A percentile compares a stretch with the other conserved stretches of the same genome.
Conservation (phyloP, 2,329 filamentous ascomycete genomes). For the Trichoderma citrinoviride region DNA sequence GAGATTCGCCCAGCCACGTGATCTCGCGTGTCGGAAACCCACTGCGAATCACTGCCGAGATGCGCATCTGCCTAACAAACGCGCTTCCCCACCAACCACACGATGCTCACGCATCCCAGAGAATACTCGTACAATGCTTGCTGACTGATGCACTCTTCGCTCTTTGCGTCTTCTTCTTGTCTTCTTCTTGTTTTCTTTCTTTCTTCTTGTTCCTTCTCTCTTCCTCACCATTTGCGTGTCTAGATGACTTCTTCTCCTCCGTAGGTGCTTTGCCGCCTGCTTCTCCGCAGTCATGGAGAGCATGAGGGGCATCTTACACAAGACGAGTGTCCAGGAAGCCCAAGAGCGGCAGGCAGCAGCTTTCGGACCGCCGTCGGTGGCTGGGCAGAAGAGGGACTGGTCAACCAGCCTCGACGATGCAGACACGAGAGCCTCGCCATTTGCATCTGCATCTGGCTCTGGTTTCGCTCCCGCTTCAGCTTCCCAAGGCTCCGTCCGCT, state of each 20-base stretch:
- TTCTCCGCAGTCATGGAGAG: constrained; percentile 36
- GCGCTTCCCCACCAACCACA: not conserved
- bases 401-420: constrained; percentile 28
- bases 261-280: constrained; percentile 6
- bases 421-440: not conserved
- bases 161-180: no score
- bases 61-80: not conserved
- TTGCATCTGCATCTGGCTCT: not conserved
- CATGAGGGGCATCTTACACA: constrained; percentile 46
- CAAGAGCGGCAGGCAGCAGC: constrained; percentile 38
- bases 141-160: not conserved
- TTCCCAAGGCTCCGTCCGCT: constrained; percentile 27
- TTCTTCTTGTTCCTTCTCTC: not conserved
- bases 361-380: constrained; percentile 40
- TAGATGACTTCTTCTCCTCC: not conserved
- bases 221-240: not conserved
- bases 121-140: not conserved
- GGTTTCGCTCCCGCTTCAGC: constrained; percentile 4
- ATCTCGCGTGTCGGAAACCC: not conserved
- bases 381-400: constrained; percentile 49
- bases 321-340: constrained; percentile 51
- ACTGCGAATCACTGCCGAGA: not conserved
- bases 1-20: not conserved
- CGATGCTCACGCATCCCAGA: not conserved
- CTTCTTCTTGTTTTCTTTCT: not conserved